These are phyloP conservation scores for Gamsiella multidivaricata DNA, from an alignment of 192 early-diverging fungal genomes.

Conservation along the genomic window DNA sequence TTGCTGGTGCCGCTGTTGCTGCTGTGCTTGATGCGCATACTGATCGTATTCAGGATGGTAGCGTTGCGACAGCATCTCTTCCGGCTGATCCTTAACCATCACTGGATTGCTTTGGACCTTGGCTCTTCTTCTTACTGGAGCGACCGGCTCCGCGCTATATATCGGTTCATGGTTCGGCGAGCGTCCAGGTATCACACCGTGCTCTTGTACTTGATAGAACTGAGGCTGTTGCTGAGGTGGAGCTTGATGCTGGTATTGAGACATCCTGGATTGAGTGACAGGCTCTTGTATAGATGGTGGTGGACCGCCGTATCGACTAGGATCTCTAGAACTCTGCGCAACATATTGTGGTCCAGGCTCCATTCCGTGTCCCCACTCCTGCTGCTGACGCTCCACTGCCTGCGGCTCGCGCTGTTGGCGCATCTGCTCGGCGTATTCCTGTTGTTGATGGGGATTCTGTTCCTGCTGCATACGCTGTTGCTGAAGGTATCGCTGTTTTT, in stretches of 20 bases:
- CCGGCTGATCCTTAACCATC: neutral
- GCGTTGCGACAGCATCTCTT: slow-evolving; percentile 1
- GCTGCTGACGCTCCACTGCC: neutral
- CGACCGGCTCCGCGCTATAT: neutral
- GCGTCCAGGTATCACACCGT: neutral
- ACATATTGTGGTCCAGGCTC: slow-evolving; percentile 4
- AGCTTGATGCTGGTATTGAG: neutral
- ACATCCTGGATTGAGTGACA: neutral
- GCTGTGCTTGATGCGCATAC: slow-evolving; percentile 9
- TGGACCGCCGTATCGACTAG: neutral
- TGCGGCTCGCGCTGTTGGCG: slow-evolving; percentile 6
- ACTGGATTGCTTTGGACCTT: slow-evolving; percentile 7
- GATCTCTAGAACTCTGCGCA: neutral
- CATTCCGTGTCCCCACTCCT: slow-evolving; percentile 12
- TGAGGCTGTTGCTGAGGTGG: slow-evolving; percentile 6
- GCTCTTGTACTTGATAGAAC: slow-evolving; percentile 13
- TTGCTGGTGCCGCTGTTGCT: slow-evolving; percentile 2
- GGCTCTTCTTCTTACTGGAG: neutral
- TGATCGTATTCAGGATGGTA: slow-evolving; percentile 7
- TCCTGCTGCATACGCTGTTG: slow-evolving; percentile 6
- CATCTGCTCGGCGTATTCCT: neutral
- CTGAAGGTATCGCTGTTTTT: neutral
- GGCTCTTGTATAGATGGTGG: neutral
- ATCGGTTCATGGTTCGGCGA: slow-evolving; percentile 3
- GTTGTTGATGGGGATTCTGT: slow-evolving; percentile 1